These are phyloP conservation scores for Amanita pseudoporphyria DNA, from an alignment of 768 basidiomycete species.

Conservation along the genomic window DNA sequence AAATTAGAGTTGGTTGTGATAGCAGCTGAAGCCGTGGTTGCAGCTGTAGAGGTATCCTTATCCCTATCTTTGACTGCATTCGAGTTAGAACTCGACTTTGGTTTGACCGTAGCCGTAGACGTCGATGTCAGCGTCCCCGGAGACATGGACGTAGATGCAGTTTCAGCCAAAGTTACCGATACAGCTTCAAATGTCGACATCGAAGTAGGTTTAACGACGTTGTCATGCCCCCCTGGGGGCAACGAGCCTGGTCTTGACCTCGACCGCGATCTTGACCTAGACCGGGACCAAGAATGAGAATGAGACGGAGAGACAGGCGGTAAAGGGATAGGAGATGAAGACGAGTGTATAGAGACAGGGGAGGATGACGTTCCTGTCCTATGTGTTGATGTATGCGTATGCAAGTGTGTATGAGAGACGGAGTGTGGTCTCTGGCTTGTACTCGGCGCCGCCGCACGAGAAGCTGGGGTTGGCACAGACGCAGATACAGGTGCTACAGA, in stretches of 20 bases:
- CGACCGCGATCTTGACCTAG: conserved; percentile 12
- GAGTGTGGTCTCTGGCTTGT: no score
- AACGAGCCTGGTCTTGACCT: conserved; percentile 12
- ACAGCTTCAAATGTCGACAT: no score
- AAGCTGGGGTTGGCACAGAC: conserved; percentile 35
- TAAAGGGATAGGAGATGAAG: conserved; percentile 20
- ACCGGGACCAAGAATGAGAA: conserved; percentile 11
- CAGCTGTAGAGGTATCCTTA: conserved; percentile 10
- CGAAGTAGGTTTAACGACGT: no score
- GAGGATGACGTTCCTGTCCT: not conserved
- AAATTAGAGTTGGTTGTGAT: conserved; percentile 16
- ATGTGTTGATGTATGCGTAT: not conserved
- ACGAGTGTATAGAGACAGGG: conserved; percentile 17
- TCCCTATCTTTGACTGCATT: no score
- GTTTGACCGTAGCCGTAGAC: no score
- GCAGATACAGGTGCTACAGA: not conserved
- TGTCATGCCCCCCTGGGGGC: conserved; percentile 16
- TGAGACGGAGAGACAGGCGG: conserved; percentile 39
- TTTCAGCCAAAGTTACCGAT: no score
- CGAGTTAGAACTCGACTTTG: no score
- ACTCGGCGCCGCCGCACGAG: not conserved
- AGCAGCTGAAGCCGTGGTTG: conserved; percentile 6
- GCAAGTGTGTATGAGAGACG: no score
- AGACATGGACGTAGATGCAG: no score
- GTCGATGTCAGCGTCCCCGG: no score